A percentile compares a stretch with the other conserved stretches of the same genome.
These are phyloP conservation scores for Apophysomyces ossiformis DNA, from an alignment of 371 early-diverging fungal species.

Conservation along the genomic window DNA sequence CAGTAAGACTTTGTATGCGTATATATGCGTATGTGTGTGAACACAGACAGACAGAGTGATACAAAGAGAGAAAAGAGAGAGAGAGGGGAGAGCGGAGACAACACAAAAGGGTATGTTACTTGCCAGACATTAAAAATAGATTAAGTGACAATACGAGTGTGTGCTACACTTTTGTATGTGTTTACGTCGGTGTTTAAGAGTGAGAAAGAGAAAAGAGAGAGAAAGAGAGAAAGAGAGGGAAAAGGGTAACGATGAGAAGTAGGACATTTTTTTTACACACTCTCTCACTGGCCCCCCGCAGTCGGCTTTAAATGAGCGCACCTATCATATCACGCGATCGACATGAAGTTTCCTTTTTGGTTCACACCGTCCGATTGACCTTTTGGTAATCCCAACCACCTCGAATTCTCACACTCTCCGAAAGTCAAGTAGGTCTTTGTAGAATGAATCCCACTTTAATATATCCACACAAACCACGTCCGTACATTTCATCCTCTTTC, in stretches of 20 bases:
- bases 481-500: too few relatives aligned
- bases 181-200: background rate
- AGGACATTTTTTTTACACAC: background rate
- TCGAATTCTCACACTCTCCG: too few relatives aligned
- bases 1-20: background rate
- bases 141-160: background rate
- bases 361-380: too few relatives aligned
- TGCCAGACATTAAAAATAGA: conserved; percentile 6
- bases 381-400: too few relatives aligned
- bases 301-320: conserved; percentile 5
- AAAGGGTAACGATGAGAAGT: background rate
- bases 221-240: background rate
- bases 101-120: background rate
- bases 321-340: background rate
- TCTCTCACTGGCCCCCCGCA: background rate
- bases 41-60: too few relatives aligned
- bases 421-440: too few relatives aligned
- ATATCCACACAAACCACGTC: too few relatives aligned
- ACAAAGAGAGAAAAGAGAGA: background rate
- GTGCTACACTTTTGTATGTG: conserved; percentile 2
- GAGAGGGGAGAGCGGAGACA: background rate
- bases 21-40: too few relatives aligned
- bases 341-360: background rate
- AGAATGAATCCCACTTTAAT: too few relatives aligned
- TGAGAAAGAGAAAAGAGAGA: background rate